Percentiles rank a stretch among this genome's conserved stretches.
Evolutionary conservation across 2,329 filamentous ascomycete species (phyloP).

Genomic region (Microsporum canis): DNA sequence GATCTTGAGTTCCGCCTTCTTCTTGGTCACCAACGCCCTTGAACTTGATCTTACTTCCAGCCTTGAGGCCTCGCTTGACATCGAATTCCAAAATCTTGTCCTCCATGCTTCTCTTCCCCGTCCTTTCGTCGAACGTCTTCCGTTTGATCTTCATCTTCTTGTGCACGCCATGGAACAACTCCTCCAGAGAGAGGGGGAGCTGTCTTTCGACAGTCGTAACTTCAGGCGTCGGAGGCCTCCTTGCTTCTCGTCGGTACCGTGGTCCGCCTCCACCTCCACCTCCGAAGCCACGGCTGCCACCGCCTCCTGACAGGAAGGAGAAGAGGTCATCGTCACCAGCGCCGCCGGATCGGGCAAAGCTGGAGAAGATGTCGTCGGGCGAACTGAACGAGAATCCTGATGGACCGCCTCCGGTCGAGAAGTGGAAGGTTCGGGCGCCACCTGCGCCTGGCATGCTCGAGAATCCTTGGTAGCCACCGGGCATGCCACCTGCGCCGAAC

Average conservation of each 20-base stretch:
- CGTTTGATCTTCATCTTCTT: constrained; percentile 99
- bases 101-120: constrained; percentile 71
- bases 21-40: constrained; percentile 96
- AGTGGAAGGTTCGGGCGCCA: constrained; percentile 37
- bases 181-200: constrained; percentile 70
- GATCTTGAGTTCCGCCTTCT: constrained; percentile 86
- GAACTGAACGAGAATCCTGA: constrained; percentile 72
- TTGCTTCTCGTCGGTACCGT: constrained; percentile 13
- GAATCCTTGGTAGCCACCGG: constrained; percentile 40
- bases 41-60: constrained; percentile 97
- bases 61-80: constrained; percentile 91
- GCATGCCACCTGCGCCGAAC: constrained; percentile 42
- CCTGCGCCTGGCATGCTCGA: constrained; percentile 41
- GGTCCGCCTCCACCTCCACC: constrained; percentile 26
- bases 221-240: constrained; percentile 54
- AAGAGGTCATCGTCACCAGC: constrained; percentile 48
- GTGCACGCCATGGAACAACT: constrained; percentile 71
- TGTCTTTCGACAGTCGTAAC: constrained; percentile 83
- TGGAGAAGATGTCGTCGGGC: constrained; percentile 71
- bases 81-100: constrained; percentile 89
- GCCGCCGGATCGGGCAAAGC: constrained; percentile 58
- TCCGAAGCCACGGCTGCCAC: constrained; percentile 34
- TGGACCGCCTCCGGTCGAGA: constrained; percentile 39
- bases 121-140: constrained; percentile 75
- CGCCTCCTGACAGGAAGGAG: constrained; percentile 38